Percentiles rank a stretch among this genome's conserved stretches.
Evolutionary conservation across 148 eudicot species (phyloP).

Genomic region (Persicaria maculosa): DNA sequence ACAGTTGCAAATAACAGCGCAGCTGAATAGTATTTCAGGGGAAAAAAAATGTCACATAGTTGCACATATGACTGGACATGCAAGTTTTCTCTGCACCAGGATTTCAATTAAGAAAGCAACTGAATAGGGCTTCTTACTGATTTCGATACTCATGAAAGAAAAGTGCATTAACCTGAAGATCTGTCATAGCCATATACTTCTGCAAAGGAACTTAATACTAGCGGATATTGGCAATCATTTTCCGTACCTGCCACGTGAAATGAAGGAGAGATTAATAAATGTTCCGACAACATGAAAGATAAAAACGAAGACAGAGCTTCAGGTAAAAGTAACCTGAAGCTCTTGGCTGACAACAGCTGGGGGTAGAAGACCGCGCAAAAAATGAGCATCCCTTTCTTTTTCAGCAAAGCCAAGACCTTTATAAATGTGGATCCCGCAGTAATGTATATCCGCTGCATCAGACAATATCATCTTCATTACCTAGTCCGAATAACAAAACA

Average conservation of each 20-base stretch:
- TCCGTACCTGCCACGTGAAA: conserved; percentile 53
- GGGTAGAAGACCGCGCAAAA: conserved; percentile 90
- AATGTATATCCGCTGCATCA: conserved; percentile 73
- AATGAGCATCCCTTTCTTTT: conserved; percentile 89
- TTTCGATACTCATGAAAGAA: conserved; percentile 35
- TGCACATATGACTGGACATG: not conserved
- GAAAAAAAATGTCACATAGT: conserved; percentile 6
- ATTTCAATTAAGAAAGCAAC: too few species aligned
- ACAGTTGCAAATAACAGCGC: not conserved
- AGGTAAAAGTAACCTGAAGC: conserved; percentile 55
- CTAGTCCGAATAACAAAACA: not conserved
- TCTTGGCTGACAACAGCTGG: conserved; percentile 68
- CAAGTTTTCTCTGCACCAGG: not conserved
- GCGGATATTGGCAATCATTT: conserved; percentile 78
- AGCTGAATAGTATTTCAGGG: conserved; percentile 35
- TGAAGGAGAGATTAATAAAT: not conserved
- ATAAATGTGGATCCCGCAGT: conserved; percentile 89
- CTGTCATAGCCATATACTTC: conserved; percentile 97
- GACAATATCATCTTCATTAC: not conserved
- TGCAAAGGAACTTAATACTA: conserved; percentile 91
- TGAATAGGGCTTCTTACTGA: too few species aligned
- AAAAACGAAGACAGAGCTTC: not conserved
- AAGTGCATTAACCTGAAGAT: conserved; percentile 71
- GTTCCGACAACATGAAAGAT: not conserved
- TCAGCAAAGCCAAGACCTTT: conserved; percentile 89